A percentile compares a stretch with the other conserved stretches of the same genome.
These are phyloP conservation scores for Chlorokybus atmophyticus DNA, from an alignment of 139 green algal species.

Conservation along the genomic window DNA sequence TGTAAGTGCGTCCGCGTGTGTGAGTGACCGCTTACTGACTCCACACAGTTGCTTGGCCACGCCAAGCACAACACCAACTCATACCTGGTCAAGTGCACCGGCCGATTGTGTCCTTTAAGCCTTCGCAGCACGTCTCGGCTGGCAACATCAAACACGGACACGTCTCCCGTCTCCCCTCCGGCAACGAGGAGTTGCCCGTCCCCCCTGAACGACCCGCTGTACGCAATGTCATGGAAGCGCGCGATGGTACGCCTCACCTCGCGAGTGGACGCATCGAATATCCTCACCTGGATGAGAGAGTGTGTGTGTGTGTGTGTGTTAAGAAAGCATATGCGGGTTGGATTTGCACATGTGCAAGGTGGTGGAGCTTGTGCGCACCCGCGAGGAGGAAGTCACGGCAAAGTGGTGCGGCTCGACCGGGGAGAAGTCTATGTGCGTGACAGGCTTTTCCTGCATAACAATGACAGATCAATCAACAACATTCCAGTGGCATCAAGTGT, in stretches of 20 bases:
- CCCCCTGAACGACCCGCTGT: conserved; percentile 54
- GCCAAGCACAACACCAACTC: neutral
- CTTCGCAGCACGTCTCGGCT: conserved; percentile 68
- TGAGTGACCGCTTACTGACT: neutral
- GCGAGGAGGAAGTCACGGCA: conserved; percentile 10
- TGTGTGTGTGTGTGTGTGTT: neutral
- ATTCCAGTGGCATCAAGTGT: too few relatives aligned
- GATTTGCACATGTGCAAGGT: conserved; percentile 61
- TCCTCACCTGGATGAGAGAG: conserved; percentile 5
- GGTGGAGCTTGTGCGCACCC: conserved; percentile 65
- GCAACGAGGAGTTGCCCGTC: conserved; percentile 75
- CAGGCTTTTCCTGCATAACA: conserved; percentile 62
- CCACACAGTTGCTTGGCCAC: too few relatives aligned
- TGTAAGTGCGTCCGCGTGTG: neutral
- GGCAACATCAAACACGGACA: conserved; percentile 76
- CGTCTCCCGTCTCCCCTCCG: conserved; percentile 62
- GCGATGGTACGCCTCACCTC: conserved; percentile 37
- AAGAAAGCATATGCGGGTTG: conserved; percentile 16
- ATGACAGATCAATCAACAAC: too few relatives aligned
- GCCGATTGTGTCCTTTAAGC: conserved; percentile 62
- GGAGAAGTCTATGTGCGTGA: conserved; percentile 70
- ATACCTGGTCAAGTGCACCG: conserved; percentile 42
- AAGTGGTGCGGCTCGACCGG: conserved; percentile 45
- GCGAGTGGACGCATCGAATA: conserved; percentile 1
- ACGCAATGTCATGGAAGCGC: conserved; percentile 80